Conservation (phyloP, 192 early-diverging fungal species). For the Dimargaris xerosporica region DNA sequence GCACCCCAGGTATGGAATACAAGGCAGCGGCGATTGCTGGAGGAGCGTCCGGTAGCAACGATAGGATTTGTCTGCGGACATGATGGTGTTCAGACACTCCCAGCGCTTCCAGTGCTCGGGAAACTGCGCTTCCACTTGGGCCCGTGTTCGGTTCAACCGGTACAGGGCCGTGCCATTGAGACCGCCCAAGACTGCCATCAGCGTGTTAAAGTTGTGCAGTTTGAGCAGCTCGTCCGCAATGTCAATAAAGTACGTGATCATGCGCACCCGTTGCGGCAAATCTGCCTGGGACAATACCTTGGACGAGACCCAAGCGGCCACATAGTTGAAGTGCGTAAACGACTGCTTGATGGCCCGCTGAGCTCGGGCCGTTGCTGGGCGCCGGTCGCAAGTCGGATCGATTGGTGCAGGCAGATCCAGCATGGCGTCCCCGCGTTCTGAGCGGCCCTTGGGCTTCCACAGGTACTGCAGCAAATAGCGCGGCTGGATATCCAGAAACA, state of each 20-base stretch:
- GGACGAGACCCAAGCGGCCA: slow-evolving; percentile 1
- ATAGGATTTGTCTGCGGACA: background rate
- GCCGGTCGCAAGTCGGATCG: too few species aligned
- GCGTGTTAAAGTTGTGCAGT: background rate
- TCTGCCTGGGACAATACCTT: background rate
- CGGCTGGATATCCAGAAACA: background rate
- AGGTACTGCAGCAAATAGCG: slow-evolving; percentile 1
- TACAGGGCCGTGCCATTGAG: background rate
- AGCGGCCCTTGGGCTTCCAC: background rate
- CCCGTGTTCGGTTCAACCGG: background rate
- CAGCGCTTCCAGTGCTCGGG: background rate
- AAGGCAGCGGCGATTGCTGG: background rate
- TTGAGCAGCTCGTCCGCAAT: background rate
- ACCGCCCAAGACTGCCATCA: slow-evolving; percentile 9
- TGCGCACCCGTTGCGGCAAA: background rate
- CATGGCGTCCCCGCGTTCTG: background rate
- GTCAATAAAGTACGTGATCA: background rate
- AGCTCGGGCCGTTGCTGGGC: background rate
- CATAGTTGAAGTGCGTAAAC: slow-evolving; percentile 4
- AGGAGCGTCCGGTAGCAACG: background rate
- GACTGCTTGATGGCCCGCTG: background rate
- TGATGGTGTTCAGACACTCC: background rate
- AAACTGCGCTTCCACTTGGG: background rate
- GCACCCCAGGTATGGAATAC: slow-evolving; percentile 4
- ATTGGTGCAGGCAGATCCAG: too few species aligned